A percentile compares a stretch with the other conserved stretches of the same genome.
These are phyloP conservation scores for Botrytis tulipae DNA, from an alignment of 2,329 filamentous ascomycete genomes.

Conservation along the genomic window DNA sequence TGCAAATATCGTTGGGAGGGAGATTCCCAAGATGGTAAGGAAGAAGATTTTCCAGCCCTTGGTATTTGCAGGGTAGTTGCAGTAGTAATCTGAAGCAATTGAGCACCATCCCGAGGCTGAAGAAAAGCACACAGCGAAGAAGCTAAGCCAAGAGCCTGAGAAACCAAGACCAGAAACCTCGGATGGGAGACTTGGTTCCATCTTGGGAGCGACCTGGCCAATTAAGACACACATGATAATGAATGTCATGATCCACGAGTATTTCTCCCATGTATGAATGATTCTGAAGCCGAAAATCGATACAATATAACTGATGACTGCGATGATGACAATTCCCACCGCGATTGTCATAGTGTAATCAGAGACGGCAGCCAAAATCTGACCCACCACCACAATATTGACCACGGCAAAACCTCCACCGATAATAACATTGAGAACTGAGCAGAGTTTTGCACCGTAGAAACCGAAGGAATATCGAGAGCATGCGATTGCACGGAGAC, in stretches of 20 bases:
- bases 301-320: slow-evolving; percentile 34
- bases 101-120: slow-evolving; percentile 37
- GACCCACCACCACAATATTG: slow-evolving; percentile 48
- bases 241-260: slow-evolving; percentile 49
- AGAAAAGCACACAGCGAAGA: slow-evolving; percentile 36
- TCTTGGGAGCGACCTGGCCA: slow-evolving; percentile 46
- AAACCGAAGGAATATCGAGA: slow-evolving; percentile 51
- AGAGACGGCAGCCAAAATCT: slow-evolving; percentile 37
- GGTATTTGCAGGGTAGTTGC: slow-evolving; percentile 38
- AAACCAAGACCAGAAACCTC: slow-evolving; percentile 39
- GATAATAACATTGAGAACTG: slow-evolving; percentile 47
- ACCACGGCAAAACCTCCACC: slow-evolving; percentile 44
- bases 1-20: slow-evolving; percentile 40
- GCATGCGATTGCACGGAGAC: slow-evolving; percentile 45
- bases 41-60: slow-evolving; percentile 37
- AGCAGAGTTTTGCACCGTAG: slow-evolving; percentile 49
- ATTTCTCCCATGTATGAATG: slow-evolving; percentile 49
- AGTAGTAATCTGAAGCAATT: slow-evolving; percentile 38
- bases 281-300: slow-evolving; percentile 41
- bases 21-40: slow-evolving; percentile 34
- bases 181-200: slow-evolving; percentile 41
- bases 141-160: slow-evolving; percentile 37
- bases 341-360: slow-evolving; percentile 44
- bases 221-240: slow-evolving; percentile 49
- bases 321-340: slow-evolving; percentile 39